phyloP scores from a whole-genome alignment of 2,329 filamentous ascomycete genomes.

The Epichloe sp. region DNA sequence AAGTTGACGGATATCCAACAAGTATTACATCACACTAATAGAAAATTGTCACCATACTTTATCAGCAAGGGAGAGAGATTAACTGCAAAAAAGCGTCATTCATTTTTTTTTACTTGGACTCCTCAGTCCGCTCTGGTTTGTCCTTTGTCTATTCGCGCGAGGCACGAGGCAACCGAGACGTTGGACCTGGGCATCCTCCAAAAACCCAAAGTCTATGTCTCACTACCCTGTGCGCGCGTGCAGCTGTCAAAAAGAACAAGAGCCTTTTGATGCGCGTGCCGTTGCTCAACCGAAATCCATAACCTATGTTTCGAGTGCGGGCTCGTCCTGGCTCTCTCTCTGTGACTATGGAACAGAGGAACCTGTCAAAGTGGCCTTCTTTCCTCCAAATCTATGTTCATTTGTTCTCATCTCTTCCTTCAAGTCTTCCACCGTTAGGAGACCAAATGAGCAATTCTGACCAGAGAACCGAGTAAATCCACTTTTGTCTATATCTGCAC shows the following conservation, averaged over 20 bases:
- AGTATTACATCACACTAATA: no score
- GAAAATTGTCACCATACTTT: no score
- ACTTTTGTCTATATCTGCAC: conserved; percentile 49
- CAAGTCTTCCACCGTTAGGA: conserved; percentile 18
- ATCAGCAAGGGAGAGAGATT: no score
- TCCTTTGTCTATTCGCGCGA: conserved; percentile 13
- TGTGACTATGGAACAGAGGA: conserved; percentile 19
- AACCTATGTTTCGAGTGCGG: conserved; percentile 23
- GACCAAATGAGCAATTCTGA: conserved; percentile 23
- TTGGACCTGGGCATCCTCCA: neutral
- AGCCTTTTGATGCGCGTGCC: conserved; percentile 17
- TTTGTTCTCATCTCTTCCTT: conserved; percentile 15
- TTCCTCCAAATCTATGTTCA: conserved; percentile 20
- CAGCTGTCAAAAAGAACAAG: conserved; percentile 15
- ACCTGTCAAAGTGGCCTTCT: conserved; percentile 20
- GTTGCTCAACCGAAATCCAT: conserved; percentile 23
- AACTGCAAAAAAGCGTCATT: neutral
- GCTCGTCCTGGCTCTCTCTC: conserved; percentile 22
- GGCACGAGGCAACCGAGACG: conserved; percentile 7
- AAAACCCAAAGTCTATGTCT: neutral
- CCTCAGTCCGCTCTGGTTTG: conserved; percentile 28
- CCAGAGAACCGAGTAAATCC: conserved; percentile 49
- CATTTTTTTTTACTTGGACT: conserved; percentile 22
- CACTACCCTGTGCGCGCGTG: conserved; percentile 1
- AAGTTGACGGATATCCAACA: no score